phyloP scores from a whole-genome alignment of 805 yeast species.

The Saccharomycopsis malanga region DNA sequence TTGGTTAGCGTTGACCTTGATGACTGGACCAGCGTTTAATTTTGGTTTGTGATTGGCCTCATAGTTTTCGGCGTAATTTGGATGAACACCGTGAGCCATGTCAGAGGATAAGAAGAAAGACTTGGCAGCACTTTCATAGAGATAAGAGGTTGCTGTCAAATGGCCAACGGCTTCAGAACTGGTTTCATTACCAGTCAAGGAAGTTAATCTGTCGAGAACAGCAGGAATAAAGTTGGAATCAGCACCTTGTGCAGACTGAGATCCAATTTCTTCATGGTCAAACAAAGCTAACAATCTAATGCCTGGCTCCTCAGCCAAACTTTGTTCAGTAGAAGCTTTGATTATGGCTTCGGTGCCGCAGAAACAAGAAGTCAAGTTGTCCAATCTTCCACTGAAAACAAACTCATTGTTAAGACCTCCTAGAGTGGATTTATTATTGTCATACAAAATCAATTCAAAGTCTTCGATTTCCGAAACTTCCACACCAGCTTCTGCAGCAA shows the following conservation, averaged over 20 bases:
- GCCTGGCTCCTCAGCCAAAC: slow-evolving; percentile 42
- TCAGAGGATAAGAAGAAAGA: slow-evolving; percentile 90
- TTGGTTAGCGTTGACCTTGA: slow-evolving; percentile 91
- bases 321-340: slow-evolving; percentile 36
- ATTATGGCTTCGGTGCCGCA: slow-evolving; percentile 69
- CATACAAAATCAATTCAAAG: slow-evolving; percentile 80
- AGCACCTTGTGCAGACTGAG: slow-evolving; percentile 93
- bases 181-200: slow-evolving; percentile 35
- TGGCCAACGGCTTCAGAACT: slow-evolving; percentile 22
- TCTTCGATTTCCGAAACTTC: slow-evolving; percentile 63
- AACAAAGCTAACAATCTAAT: slow-evolving; percentile 74
- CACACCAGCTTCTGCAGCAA: slow-evolving; percentile 60
- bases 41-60: slow-evolving; percentile 75
- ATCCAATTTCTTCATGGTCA: slow-evolving; percentile 96
- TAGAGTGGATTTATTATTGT: slow-evolving; percentile 71
- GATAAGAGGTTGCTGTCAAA: slow-evolving; percentile 28
- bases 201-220: slow-evolving; percentile 60
- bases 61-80: slow-evolving; percentile 73
- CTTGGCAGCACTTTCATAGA: slow-evolving; percentile 55
- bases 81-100: slow-evolving; percentile 96
- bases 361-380: slow-evolving; percentile 83
- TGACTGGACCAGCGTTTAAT: slow-evolving; percentile 84
- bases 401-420: slow-evolving; percentile 92
- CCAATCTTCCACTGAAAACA: slow-evolving; percentile 85
- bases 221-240: slow-evolving; percentile 86